These are phyloP conservation scores for Rhizopus sp. DNA, from an alignment of 371 early-diverging fungal genomes.

Conservation along the genomic window DNA sequence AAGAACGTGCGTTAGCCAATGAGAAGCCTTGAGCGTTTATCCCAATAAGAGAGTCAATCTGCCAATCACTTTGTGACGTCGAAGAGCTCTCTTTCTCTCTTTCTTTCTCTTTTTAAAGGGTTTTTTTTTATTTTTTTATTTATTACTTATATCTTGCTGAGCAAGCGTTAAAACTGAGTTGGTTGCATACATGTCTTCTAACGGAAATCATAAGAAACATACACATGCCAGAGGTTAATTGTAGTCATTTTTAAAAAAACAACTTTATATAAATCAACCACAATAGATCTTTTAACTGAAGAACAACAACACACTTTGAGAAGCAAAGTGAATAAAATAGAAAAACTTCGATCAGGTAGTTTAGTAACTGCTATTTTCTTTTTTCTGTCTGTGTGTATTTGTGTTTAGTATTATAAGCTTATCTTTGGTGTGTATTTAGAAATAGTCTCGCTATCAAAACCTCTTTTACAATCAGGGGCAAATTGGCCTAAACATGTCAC, in stretches of 20 bases:
- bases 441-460: constrained; percentile 36
- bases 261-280: too few relatives aligned
- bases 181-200: not conserved
- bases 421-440: constrained; percentile 22
- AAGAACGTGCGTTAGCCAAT: too few relatives aligned
- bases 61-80: too few relatives aligned
- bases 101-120: too few relatives aligned
- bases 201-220: constrained; percentile 4
- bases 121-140: not conserved
- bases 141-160: not conserved
- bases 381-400: not conserved
- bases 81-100: too few relatives aligned
- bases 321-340: constrained; percentile 43
- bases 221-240: not conserved
- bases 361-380: not conserved
- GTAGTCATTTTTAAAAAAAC: not conserved
- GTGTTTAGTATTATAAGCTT: not conserved
- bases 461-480: constrained; percentile 28
- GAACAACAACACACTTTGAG: constrained; percentile 44
- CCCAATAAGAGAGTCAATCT: too few relatives aligned
- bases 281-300: constrained; percentile 40
- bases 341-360: constrained; percentile 42
- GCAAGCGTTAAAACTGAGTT: not conserved
- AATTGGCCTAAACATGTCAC: constrained; percentile 49
- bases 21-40: too few relatives aligned